phyloP scores from a whole-genome alignment of 2,329 filamentous ascomycete species.

The Alternaria sp. region DNA sequence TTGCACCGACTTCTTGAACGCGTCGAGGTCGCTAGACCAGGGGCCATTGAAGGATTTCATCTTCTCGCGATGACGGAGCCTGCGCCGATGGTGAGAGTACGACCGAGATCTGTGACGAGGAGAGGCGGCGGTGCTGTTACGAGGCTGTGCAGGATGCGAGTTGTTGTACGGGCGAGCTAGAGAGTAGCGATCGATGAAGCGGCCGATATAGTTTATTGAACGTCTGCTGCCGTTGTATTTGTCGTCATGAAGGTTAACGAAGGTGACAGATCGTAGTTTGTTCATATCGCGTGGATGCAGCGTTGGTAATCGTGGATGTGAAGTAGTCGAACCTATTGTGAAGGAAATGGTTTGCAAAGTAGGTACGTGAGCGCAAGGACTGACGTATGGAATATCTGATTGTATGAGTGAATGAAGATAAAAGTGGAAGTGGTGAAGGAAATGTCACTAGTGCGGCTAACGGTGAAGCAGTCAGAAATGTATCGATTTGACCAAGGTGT shows the following conservation, averaged over 20 bases:
- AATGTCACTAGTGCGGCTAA: neutral
- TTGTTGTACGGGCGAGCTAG: neutral
- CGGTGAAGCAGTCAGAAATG: neutral
- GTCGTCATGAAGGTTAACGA: neutral
- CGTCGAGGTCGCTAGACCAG: conserved; percentile 36
- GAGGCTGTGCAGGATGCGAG: neutral
- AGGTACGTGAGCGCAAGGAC: neutral
- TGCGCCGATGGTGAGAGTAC: conserved; percentile 16
- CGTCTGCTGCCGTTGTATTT: neutral
- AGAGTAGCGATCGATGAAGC: conserved; percentile 17
- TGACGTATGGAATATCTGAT: neutral
- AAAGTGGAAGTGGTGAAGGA: neutral
- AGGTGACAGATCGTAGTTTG: conserved; percentile 4
- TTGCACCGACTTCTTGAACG: conserved; percentile 36
- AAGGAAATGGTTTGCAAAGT: conserved; percentile 12
- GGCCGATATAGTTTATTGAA: conserved; percentile 25
- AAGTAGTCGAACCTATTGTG: conserved; percentile 3
- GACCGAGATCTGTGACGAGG: neutral
- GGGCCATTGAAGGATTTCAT: conserved; percentile 39
- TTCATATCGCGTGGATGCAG: conserved; percentile 7
- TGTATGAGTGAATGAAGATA: conserved; percentile 1
- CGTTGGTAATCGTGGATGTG: conserved; percentile 14
- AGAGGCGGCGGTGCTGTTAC: neutral
- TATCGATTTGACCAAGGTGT: conserved; percentile 12
- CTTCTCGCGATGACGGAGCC: conserved; percentile 15